Evolutionary conservation across 306 rosid genomes (phyloP).

Genomic region (Alnus rubra): DNA sequence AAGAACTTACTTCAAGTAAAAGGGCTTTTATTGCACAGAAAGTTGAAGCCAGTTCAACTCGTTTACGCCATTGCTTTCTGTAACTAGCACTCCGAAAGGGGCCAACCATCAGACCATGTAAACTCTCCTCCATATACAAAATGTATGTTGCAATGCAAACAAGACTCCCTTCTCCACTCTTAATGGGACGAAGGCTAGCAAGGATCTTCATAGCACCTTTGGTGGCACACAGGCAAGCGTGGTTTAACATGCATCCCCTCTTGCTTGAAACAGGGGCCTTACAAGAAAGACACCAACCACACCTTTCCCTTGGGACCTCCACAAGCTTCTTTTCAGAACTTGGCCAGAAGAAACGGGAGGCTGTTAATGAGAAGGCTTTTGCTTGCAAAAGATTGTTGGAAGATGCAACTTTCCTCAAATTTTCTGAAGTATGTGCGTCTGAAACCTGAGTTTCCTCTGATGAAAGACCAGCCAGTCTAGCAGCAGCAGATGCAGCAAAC

Average conservation of each 20-base stretch:
- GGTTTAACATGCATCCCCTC: conserved; percentile 98
- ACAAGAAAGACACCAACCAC: conserved; percentile 99
- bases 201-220: conserved; percentile 81
- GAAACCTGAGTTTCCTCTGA: conserved; percentile 73
- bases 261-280: conserved; percentile 75
- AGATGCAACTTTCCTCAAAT: conserved; percentile 54
- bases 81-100: conserved; percentile 64
- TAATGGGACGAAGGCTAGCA: conserved; percentile 57
- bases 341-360: conserved; percentile 98
- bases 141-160: conserved; percentile 78
- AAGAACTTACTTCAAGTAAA: conserved; percentile 73
- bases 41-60: conserved; percentile 62
- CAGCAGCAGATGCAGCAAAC: conserved; percentile 96
- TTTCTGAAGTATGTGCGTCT: conserved; percentile 58
- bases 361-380: conserved; percentile 78
- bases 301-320: conserved; percentile 98
- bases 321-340: conserved; percentile 84
- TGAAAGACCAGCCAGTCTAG: conserved; percentile 60
- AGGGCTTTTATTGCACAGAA: conserved; percentile 57
- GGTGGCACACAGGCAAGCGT: conserved; percentile 79
- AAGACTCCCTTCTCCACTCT: conserved; percentile 76
- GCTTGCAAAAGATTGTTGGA: conserved; percentile 64
- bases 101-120: conserved; percentile 76
- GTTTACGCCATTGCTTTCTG: conserved; percentile 71
- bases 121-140: conserved; percentile 75